Evolutionary conservation across 768 basidiomycete genomes (phyloP).

Genomic region (Leccinum longicurvipes): DNA sequence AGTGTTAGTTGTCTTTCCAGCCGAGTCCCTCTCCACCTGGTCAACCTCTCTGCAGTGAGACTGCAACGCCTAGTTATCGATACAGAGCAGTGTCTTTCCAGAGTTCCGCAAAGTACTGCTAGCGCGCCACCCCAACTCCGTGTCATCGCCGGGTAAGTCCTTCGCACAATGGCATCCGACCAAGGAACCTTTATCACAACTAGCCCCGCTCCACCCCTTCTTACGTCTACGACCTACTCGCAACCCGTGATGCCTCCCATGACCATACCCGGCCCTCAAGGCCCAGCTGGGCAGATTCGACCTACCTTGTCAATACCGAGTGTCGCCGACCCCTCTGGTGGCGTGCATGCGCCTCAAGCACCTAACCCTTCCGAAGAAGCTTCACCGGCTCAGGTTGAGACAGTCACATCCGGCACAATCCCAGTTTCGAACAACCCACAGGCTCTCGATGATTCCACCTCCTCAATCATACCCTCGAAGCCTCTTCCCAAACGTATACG

Average conservation of each 20-base stretch:
- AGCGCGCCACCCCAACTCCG: neutral
- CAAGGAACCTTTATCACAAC: neutral
- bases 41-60: conserved; percentile 14
- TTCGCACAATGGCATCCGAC: neutral
- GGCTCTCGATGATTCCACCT: neutral
- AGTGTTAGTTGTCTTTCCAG: conserved; percentile 12
- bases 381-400: neutral
- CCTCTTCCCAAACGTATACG: conserved; percentile 28
- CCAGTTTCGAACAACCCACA: neutral
- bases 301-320: neutral
- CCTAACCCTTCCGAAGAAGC: neutral
- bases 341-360: neutral
- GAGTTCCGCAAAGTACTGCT: neutral
- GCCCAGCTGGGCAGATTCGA: neutral
- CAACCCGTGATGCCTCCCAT: neutral
- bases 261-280: neutral
- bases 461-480: conserved; percentile 6
- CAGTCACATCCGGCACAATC: neutral
- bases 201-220: neutral
- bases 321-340: neutral
- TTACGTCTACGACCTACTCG: neutral
- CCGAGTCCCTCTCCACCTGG: neutral
- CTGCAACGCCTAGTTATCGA: conserved; percentile 17
- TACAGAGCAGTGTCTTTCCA: conserved; percentile 1
- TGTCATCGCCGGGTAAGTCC: conserved; percentile 12